These are phyloP conservation scores for Panaeolus papilionaceus DNA, from an alignment of 768 basidiomycete species.

Conservation along the genomic window DNA sequence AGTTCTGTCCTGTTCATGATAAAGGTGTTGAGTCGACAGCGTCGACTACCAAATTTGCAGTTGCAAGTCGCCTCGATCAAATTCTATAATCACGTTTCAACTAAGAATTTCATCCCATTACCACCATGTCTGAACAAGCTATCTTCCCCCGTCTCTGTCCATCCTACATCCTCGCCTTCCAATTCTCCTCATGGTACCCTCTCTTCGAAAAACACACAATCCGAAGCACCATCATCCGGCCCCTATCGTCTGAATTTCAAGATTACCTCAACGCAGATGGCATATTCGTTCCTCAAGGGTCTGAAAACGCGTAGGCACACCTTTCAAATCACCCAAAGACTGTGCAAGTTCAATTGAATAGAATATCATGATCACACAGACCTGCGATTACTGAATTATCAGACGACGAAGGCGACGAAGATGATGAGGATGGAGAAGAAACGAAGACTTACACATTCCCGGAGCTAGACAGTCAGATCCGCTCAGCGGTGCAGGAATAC, in stretches of 20 bases:
- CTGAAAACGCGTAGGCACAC: slow-evolving; percentile 69
- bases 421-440: slow-evolving; percentile 39
- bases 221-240: slow-evolving; percentile 77
- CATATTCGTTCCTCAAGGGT: slow-evolving; percentile 83
- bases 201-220: slow-evolving; percentile 66
- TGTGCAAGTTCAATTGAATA: slow-evolving; percentile 4
- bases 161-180: slow-evolving; percentile 70
- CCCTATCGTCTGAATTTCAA: slow-evolving; percentile 65
- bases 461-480: slow-evolving; percentile 76
- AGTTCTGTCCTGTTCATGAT: not conserved
- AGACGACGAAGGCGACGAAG: slow-evolving; percentile 52
- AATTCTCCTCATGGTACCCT: slow-evolving; percentile 89
- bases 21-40: too few species aligned
- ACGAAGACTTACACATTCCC: slow-evolving; percentile 71
- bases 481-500: slow-evolving; percentile 67
- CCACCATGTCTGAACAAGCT: slow-evolving; percentile 22
- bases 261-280: slow-evolving; percentile 84
- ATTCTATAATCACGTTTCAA: too few species aligned
- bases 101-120: not conserved
- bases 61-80: not conserved
- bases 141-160: slow-evolving; percentile 61
- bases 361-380: slow-evolving; percentile 38
- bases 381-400: slow-evolving; percentile 61
- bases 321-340: not conserved
- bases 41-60: too few species aligned